A percentile compares a stretch with the other conserved stretches of the same genome.
Conservation (phyloP, 768 basidiomycete genomes). For the Lactarius sp. region DNA sequence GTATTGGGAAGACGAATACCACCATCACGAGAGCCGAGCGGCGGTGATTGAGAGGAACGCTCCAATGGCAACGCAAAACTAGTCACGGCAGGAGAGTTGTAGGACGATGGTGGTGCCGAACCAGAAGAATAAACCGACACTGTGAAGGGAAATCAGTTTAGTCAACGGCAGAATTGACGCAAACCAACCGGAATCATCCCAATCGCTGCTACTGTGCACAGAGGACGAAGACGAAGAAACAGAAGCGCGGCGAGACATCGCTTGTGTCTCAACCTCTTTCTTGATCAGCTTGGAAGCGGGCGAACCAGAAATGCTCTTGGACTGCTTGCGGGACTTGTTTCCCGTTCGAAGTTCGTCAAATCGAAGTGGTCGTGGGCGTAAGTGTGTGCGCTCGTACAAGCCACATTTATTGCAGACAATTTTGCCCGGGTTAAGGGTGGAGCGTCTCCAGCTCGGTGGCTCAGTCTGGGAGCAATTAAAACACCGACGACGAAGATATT, state of each 20-base stretch:
- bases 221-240: slow-evolving; percentile 57
- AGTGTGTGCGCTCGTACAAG: slow-evolving; percentile 83
- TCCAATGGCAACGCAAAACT: slow-evolving; percentile 59
- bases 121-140: slow-evolving; percentile 44
- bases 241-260: slow-evolving; percentile 52
- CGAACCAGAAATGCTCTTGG: slow-evolving; percentile 35
- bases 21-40: slow-evolving; percentile 38
- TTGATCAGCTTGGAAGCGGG: slow-evolving; percentile 44
- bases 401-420: slow-evolving; percentile 95
- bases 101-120: slow-evolving; percentile 58
- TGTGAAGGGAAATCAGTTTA: slow-evolving; percentile 26
- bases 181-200: slow-evolving; percentile 67
- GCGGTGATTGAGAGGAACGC: slow-evolving; percentile 35
- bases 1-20: slow-evolving; percentile 73
- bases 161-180: slow-evolving; percentile 27
- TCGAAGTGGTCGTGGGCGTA: slow-evolving; percentile 75
- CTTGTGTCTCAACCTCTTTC: slow-evolving; percentile 45
- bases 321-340: slow-evolving; percentile 71
- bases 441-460: slow-evolving; percentile 83
- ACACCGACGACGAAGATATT: slow-evolving; percentile 82
- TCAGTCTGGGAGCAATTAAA: slow-evolving; percentile 92
- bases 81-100: slow-evolving; percentile 56
- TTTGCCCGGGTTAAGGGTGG: slow-evolving; percentile 85
- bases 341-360: slow-evolving; percentile 86
- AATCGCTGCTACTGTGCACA: slow-evolving; percentile 63